phyloP scores from a whole-genome alignment of 2,329 filamentous ascomycete species.

The Zelopaecilomyces penicillatus region DNA sequence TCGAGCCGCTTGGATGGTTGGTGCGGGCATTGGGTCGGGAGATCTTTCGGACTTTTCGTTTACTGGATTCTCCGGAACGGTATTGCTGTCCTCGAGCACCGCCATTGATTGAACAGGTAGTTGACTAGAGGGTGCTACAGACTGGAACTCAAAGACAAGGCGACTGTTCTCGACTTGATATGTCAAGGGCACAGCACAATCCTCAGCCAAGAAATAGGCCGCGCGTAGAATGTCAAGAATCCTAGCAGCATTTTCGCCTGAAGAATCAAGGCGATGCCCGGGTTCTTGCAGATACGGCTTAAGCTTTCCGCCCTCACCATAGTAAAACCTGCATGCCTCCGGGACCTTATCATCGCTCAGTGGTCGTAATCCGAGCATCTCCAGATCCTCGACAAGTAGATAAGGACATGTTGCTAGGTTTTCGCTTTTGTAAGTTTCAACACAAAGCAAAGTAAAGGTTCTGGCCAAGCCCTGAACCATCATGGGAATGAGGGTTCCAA shows the following conservation, averaged over 20 bases:
- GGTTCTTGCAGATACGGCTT: constrained; percentile 31
- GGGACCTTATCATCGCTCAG: constrained; percentile 31
- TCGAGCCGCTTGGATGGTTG: neutral
- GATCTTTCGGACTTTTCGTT: no score
- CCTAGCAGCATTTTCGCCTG: constrained; percentile 35
- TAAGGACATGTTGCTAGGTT: constrained; percentile 36
- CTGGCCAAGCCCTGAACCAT: constrained; percentile 40
- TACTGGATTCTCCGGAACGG: no score
- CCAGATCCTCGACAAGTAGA: constrained; percentile 43
- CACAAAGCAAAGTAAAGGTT: constrained; percentile 40
- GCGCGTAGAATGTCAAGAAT: constrained; percentile 41
- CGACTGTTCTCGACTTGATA: constrained; percentile 18
- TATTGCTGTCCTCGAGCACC: no score
- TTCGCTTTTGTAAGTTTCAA: constrained; percentile 31
- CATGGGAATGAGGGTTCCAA: constrained; percentile 36
- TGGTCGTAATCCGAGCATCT: constrained; percentile 35
- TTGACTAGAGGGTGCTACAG: neutral
- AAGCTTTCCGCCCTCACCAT: constrained; percentile 22
- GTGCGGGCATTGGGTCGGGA: neutral
- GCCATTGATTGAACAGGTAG: neutral
- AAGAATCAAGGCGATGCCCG: constrained; percentile 21
- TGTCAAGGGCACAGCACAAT: constrained; percentile 30
- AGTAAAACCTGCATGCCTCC: constrained; percentile 31
- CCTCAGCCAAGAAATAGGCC: constrained; percentile 38
- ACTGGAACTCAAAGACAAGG: constrained; percentile 26